These are phyloP conservation scores for Blastobotrys muscicola DNA, from an alignment of 805 yeast genomes.

Conservation along the genomic window DNA sequence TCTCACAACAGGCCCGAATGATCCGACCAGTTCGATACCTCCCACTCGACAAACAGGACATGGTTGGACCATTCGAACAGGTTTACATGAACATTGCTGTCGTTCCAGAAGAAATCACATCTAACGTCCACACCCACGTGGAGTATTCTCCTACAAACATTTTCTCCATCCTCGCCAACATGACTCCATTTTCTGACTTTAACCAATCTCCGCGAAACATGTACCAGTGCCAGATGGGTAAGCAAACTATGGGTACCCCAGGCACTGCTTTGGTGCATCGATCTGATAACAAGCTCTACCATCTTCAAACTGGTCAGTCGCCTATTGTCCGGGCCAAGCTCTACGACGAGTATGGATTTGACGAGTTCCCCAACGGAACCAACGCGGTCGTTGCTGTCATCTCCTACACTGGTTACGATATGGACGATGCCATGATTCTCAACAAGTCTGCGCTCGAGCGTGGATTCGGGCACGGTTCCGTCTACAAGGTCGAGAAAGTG, in stretches of 20 bases:
- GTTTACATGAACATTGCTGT: constrained; percentile 95
- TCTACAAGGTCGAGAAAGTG: constrained; percentile 87
- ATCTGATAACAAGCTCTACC: constrained; percentile 89
- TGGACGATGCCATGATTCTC: constrained; percentile 99
- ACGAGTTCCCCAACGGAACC: constrained; percentile 95
- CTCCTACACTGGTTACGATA: constrained; percentile 98
- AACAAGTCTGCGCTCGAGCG: constrained; percentile 96
- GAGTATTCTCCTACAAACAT: constrained; percentile 94
- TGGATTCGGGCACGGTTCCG: constrained; percentile 96
- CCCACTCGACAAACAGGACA: constrained; percentile 73
- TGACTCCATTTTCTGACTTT: constrained; percentile 97
- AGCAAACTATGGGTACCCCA: constrained; percentile 99
- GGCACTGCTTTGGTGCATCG: constrained; percentile 91
- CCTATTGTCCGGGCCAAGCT: constrained; percentile 92
- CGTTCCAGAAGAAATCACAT: constrained; percentile 80
- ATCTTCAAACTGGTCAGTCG: constrained; percentile 91
- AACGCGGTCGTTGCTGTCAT: constrained; percentile 98
- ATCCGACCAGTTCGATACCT: constrained; percentile 89
- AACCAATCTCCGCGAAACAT: constrained; percentile 98
- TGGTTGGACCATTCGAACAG: constrained; percentile 96
- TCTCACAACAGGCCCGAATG: constrained; percentile 92
- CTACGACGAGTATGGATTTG: constrained; percentile 96
- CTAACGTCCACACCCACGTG: constrained; percentile 78
- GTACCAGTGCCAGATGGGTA: constrained; percentile 99
- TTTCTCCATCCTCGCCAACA: constrained; percentile 85